Evolutionary conservation across 2,329 filamentous ascomycete species (phyloP).

Genomic region (Malbranchea cinnamomea): DNA sequence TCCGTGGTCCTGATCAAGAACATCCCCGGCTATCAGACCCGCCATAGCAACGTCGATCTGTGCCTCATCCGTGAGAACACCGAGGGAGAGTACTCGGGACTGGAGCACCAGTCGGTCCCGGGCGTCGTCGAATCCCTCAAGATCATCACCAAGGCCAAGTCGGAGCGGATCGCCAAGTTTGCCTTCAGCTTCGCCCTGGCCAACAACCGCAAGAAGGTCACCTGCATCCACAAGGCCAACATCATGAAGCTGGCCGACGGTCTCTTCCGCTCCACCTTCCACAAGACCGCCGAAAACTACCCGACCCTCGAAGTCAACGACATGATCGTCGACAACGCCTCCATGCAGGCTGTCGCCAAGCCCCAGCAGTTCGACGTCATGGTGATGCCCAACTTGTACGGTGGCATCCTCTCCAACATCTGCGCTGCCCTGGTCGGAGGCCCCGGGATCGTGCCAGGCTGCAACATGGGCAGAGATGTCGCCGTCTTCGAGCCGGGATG

Average conservation of each 20-base stretch:
- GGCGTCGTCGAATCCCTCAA: constrained; percentile 98
- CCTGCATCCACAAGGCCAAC: constrained; percentile 99
- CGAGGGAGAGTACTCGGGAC: constrained; percentile 97
- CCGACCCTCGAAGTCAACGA: constrained; percentile 92
- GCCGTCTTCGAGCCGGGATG: constrained; percentile 98
- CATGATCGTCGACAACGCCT: constrained; percentile 99
- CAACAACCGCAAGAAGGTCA: constrained; percentile 98
- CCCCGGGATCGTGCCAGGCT: constrained; percentile 90
- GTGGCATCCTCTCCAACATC: constrained; percentile 97
- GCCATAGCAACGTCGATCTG: constrained; percentile 92
- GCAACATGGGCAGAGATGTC: constrained; percentile 98
- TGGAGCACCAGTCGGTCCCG: constrained; percentile 93
- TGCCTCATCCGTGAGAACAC: constrained; percentile 99
- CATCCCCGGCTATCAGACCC: constrained; percentile 94
- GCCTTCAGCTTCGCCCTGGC: constrained; percentile 95
- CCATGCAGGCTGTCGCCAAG: constrained; percentile 93
- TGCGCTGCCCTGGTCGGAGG: constrained; percentile 93
- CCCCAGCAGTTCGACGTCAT: constrained; percentile 99
- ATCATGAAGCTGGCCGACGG: constrained; percentile 99
- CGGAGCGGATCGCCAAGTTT: constrained; percentile 97
- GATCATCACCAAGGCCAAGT: constrained; percentile 98
- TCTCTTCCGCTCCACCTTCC: constrained; percentile 96
- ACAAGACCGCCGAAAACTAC: constrained; percentile 84
- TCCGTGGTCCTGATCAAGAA: constrained; percentile 98
- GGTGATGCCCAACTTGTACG: constrained; percentile 99